Evolutionary conservation across 2,329 filamentous ascomycete genomes (phyloP).

Genomic region (Lojkania enalia): DNA sequence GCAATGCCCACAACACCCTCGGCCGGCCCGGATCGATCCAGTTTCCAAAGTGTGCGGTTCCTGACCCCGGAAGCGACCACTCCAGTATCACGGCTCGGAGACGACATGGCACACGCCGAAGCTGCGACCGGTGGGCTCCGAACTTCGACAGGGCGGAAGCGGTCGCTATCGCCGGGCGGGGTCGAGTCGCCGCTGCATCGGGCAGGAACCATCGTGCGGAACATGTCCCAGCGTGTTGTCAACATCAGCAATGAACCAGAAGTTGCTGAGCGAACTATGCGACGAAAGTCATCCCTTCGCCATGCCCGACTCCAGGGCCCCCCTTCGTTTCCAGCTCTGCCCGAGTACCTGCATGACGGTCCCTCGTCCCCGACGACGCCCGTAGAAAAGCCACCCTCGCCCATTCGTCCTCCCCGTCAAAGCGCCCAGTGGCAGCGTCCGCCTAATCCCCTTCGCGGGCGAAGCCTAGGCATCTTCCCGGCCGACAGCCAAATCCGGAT

Average conservation of each 20-base stretch:
- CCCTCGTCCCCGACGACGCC: constrained; percentile 37
- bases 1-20: constrained; percentile 44
- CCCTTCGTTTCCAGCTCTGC: constrained; percentile 56
- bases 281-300: constrained; percentile 63
- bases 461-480: constrained; percentile 81
- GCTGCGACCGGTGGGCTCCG: constrained; percentile 39
- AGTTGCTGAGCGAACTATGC: constrained; percentile 71
- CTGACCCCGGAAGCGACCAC: constrained; percentile 48
- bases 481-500: constrained; percentile 75
- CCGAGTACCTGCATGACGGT: constrained; percentile 52
- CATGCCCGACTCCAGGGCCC: constrained; percentile 57
- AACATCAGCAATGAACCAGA: constrained; percentile 95
- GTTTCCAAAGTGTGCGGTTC: constrained; percentile 60
- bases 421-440: constrained; percentile 49
- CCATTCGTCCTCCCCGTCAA: constrained; percentile 22
- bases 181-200: constrained; percentile 53
- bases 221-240: constrained; percentile 96
- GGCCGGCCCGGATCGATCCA: constrained; percentile 53
- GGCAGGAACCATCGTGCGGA: constrained; percentile 57
- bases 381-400: constrained; percentile 46
- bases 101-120: constrained; percentile 65
- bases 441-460: constrained; percentile 81
- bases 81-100: constrained; percentile 58
- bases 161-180: constrained; percentile 51
- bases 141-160: constrained; percentile 50